A percentile compares a stretch with the other conserved stretches of the same genome.
Evolutionary conservation across 2,329 filamentous ascomycete species (phyloP).

Genomic region (Arthrinium phaeospermum): DNA sequence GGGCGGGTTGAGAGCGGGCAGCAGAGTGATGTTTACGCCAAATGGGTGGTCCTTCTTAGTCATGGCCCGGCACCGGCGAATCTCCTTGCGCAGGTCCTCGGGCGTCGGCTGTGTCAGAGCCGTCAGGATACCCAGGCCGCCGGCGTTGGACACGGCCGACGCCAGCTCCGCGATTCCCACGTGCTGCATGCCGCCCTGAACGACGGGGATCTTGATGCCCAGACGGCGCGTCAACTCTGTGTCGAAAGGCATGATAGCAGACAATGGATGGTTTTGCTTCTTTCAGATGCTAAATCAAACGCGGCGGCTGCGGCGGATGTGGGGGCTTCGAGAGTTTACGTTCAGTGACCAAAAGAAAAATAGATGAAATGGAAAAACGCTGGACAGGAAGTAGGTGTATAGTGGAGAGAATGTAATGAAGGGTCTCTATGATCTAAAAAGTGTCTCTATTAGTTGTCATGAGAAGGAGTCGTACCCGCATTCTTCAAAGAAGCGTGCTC

Average conservation of each 20-base stretch:
- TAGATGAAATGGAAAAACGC: background rate
- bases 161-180: conserved; percentile 82
- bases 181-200: conserved; percentile 89
- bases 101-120: conserved; percentile 92
- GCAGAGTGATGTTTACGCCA: conserved; percentile 92
- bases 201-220: conserved; percentile 70
- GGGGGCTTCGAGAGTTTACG: background rate
- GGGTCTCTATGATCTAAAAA: background rate
- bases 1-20: conserved; percentile 86
- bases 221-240: conserved; percentile 63
- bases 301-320: background rate
- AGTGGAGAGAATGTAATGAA: background rate
- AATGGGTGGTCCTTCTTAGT: conserved; percentile 72
- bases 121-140: conserved; percentile 81
- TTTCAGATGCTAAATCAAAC: conserved; percentile 2
- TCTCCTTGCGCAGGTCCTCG: conserved; percentile 91
- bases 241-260: conserved; percentile 58
- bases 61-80: conserved; percentile 81
- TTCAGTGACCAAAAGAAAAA: background rate
- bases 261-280: background rate
- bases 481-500: background rate
- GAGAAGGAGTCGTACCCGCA: background rate
- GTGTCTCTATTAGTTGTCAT: background rate
- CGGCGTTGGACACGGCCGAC: conserved; percentile 79
- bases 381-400: too few relatives aligned